Evolutionary conservation across 2,329 filamentous ascomycete genomes (phyloP).

Genomic region (Xylaria sp.): DNA sequence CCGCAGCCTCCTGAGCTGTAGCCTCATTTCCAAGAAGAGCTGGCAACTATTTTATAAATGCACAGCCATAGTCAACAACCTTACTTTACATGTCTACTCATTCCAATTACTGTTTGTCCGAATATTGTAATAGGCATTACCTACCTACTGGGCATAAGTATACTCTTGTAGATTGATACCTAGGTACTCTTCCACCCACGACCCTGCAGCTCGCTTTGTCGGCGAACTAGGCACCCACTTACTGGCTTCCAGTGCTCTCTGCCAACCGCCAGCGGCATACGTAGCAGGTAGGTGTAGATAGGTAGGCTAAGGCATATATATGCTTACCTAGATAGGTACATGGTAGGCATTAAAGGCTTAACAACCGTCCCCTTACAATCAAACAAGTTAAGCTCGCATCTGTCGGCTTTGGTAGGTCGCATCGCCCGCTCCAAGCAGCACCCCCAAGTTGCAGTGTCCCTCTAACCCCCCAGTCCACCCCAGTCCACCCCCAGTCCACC

Average conservation of each 20-base stretch:
- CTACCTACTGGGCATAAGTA: not conserved
- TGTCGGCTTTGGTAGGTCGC: constrained; percentile 41
- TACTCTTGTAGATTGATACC: not conserved
- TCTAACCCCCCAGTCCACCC: not conserved
- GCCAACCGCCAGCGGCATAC: not conserved
- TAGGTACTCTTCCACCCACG: not conserved
- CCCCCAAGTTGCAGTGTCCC: constrained; percentile 15
- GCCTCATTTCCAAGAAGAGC: constrained; percentile 7
- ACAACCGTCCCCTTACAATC: constrained; percentile 20
- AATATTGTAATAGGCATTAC: not conserved
- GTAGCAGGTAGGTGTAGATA: not conserved
- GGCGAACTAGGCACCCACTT: too few species aligned
- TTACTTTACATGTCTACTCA: not conserved
- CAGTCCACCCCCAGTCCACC: not conserved
- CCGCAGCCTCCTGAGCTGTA: constrained; percentile 5
- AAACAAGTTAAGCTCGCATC: constrained; percentile 34
- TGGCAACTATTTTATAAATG: not conserved
- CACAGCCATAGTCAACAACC: constrained; percentile 1
- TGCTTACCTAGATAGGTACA: not conserved
- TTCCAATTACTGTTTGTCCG: not conserved
- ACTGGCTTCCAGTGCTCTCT: not conserved
- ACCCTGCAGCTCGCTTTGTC: constrained; percentile 11
- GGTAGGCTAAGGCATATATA: not conserved
- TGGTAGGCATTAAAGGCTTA: not conserved
- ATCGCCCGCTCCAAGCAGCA: constrained; percentile 27